Percentiles rank a stretch among this genome's conserved stretches.
Evolutionary conservation across 2,329 filamentous ascomycete genomes (phyloP).

Genomic region (Sclerotiophoma versabilis): DNA sequence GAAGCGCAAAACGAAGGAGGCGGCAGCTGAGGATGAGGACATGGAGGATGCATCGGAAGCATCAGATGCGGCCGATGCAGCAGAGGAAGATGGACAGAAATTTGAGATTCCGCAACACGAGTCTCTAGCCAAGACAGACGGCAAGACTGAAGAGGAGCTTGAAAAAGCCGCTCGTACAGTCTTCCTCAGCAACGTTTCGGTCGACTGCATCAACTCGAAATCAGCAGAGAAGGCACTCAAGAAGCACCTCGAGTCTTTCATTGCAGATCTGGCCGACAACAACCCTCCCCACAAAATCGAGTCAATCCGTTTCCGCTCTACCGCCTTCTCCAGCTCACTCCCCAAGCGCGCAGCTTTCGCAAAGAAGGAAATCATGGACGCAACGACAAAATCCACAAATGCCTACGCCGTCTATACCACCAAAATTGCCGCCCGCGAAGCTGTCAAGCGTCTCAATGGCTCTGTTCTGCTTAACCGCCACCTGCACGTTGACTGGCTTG

Average conservation of each 20-base stretch:
- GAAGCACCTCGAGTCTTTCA: conserved; percentile 78
- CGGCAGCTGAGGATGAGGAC: conserved; percentile 32
- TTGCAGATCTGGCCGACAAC: conserved; percentile 59
- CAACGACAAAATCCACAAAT: conserved; percentile 91
- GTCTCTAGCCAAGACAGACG: conserved; percentile 51
- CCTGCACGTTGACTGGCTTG: conserved; percentile 87
- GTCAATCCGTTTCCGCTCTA: conserved; percentile 92
- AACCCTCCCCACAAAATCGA: conserved; percentile 75
- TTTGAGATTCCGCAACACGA: conserved; percentile 60
- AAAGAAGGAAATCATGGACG: conserved; percentile 86
- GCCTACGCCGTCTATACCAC: conserved; percentile 92
- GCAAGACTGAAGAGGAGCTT: conserved; percentile 63
- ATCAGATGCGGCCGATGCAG: conserved; percentile 22
- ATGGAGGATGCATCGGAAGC: conserved; percentile 26
- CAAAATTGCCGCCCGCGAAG: conserved; percentile 74
- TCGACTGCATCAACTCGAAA: conserved; percentile 81
- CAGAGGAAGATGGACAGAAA: conserved; percentile 59
- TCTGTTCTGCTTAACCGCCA: conserved; percentile 84
- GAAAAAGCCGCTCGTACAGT: conserved; percentile 90
- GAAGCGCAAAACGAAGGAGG: conserved; percentile 43
- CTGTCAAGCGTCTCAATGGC: conserved; percentile 81
- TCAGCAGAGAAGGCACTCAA: conserved; percentile 78
- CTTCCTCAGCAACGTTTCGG: conserved; percentile 91
- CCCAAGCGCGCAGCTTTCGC: conserved; percentile 96
- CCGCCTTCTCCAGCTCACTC: conserved; percentile 80